Percentiles rank a stretch among this genome's conserved stretches.
These are phyloP conservation scores for Rhamnella rubrinervis DNA, from an alignment of 331 rosid genomes.

Conservation along the genomic window DNA sequence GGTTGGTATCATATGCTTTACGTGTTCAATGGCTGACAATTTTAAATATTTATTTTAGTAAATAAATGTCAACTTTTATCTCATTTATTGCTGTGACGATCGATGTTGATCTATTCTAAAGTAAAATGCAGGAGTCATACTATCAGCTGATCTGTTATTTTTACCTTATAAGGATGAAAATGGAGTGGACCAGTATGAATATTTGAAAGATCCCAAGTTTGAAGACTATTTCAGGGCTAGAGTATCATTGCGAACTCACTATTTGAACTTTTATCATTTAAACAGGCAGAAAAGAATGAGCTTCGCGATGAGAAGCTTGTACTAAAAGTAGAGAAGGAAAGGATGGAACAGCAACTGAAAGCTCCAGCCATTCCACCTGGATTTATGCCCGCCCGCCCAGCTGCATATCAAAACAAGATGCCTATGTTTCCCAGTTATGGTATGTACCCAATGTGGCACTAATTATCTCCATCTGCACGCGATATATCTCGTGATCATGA, in stretches of 20 bases:
- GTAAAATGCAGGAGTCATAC: too few species aligned
- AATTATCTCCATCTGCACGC: constrained; percentile 59
- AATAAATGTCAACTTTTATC: neutral
- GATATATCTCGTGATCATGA: constrained; percentile 95
- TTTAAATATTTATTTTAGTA: too few species aligned
- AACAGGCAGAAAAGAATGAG: constrained; percentile 86
- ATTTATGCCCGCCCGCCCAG: constrained; percentile 64
- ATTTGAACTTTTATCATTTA: neutral
- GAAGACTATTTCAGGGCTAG: neutral
- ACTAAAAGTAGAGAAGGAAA: constrained; percentile 74
- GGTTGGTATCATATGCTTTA: too few species aligned
- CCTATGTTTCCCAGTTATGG: constrained; percentile 81
- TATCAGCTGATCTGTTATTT: too few species aligned
- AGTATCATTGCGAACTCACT: constrained; percentile 1
- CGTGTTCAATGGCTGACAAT: too few species aligned
- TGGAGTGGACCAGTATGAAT: too few species aligned
- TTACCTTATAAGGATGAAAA: too few species aligned
- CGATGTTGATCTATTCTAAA: too few species aligned
- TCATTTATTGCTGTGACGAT: neutral
- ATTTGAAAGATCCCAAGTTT: too few species aligned
- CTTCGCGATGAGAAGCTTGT: constrained; percentile 78
- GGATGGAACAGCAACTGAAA: constrained; percentile 73
- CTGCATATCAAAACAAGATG: constrained; percentile 80
- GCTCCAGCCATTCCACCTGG: constrained; percentile 54
- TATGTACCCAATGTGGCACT: constrained; percentile 85